phyloP scores from a whole-genome alignment of 768 basidiomycete species.

The Termitomyces sp. region DNA sequence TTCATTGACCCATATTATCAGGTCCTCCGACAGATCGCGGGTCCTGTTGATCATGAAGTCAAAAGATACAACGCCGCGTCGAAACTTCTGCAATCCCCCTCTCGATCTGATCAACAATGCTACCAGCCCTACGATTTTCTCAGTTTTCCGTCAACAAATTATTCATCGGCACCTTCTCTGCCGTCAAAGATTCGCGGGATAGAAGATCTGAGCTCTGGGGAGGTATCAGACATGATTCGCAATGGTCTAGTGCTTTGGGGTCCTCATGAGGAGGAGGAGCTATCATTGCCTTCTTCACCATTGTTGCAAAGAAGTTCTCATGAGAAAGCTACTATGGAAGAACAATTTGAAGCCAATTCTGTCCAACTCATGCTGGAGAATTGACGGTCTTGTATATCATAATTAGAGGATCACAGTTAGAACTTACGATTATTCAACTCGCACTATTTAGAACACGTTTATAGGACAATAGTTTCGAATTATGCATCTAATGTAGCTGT shows the following conservation, averaged over 20 bases:
- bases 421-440: neutral
- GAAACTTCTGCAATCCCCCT: conserved; percentile 26
- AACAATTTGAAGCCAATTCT: neutral
- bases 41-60: conserved; percentile 25
- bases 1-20: conserved; percentile 3
- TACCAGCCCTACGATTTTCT: conserved; percentile 48
- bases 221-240: conserved; percentile 40
- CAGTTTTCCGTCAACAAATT: conserved; percentile 31
- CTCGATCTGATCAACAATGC: conserved; percentile 13
- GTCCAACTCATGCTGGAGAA: neutral
- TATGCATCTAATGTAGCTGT: neutral
- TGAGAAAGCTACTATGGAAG: neutral
- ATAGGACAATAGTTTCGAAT: neutral
- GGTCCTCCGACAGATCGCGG: conserved; percentile 20
- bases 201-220: conserved; percentile 41
- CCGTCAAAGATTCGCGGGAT: conserved; percentile 33
- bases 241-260: conserved; percentile 49
- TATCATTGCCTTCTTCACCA: neutral
- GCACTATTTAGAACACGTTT: neutral
- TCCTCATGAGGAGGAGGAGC: conserved; percentile 7
- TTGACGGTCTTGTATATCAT: neutral
- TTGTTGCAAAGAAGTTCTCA: neutral
- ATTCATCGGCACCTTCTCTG: conserved; percentile 30
- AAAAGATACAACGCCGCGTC: conserved; percentile 37
- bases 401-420: neutral